Evolutionary conservation across 1,284 basidiomycete genomes (phyloP).

Genomic region (Ceratobasidium sp.): DNA sequence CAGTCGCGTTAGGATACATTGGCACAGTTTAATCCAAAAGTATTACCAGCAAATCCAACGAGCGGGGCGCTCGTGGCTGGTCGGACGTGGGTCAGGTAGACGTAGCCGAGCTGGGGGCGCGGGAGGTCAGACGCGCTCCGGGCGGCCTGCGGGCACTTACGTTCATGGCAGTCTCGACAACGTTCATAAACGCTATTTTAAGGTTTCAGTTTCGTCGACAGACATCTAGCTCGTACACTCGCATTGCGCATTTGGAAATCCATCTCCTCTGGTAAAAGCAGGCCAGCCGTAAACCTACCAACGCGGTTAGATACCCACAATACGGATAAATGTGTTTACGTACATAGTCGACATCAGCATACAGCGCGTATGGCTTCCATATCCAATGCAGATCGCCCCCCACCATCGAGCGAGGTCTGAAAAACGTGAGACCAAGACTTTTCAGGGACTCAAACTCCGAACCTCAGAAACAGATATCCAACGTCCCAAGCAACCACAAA

Average conservation of each 20-base stretch:
- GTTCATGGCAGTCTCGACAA: constrained; percentile 81
- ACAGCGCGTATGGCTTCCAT: constrained; percentile 81
- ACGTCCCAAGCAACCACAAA: constrained; percentile 73
- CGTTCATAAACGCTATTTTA: constrained; percentile 71
- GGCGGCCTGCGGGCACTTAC: constrained; percentile 36
- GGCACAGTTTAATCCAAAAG: not conserved
- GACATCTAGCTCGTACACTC: constrained; percentile 47
- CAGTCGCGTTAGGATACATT: constrained; percentile 34
- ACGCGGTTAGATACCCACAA: constrained; percentile 1
- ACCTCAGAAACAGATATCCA: constrained; percentile 75
- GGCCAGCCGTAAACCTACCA: constrained; percentile 73
- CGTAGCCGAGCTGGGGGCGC: constrained; percentile 60
- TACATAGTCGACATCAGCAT: constrained; percentile 74
- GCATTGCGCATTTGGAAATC: constrained; percentile 90
- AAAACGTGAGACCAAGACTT: constrained; percentile 18
- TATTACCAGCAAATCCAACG: constrained; percentile 63
- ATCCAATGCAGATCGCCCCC: constrained; percentile 89
- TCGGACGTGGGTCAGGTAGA: constrained; percentile 73
- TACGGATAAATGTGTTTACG: constrained; percentile 45
- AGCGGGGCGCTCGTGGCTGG: constrained; percentile 69
- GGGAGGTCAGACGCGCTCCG: not conserved
- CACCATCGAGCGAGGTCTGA: constrained; percentile 66
- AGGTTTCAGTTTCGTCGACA: constrained; percentile 22
- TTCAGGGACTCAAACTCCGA: not conserved
- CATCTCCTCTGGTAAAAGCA: constrained; percentile 67